Evolutionary conservation across 225 moss, liverwort and hornwort species (phyloP), one percentile per base, ranked within the genome.

Genomic region (Physcomitrium patens): DNA sequence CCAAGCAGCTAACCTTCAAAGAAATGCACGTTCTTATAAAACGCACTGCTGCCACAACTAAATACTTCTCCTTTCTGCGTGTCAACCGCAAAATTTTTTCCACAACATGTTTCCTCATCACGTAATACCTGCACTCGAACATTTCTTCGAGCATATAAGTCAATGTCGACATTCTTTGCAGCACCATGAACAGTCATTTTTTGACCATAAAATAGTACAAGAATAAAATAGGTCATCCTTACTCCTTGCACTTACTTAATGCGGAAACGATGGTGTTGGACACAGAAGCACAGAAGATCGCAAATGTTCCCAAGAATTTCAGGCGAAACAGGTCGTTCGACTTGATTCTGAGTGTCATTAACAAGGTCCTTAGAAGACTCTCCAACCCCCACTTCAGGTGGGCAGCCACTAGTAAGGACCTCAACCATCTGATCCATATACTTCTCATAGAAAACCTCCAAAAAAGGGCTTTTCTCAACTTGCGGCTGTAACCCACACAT

Each of bases 251-350:
- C 89, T 87, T 72, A 97, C 96, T 94, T 97, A 79, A 97, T 94
- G 73, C 87, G 90, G 78, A 91, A 92, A 65, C 89, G 89, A 87
- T 97, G 96, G 77, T 93, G 96, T 63, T 88, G 86, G 49, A 94
- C 94, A 87, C 96, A 97, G 76, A 97, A 94, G 87, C 96, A 94
- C 89, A 97, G 79, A 24, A 97, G 96, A 64, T 97, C 96, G 80
- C 96, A 97, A 71, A 97, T 94, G 89, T 88, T 94, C 77, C 81
- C 92, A 77, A 97, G 79, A 79, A 89, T 94, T 80, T 94, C 96
- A 41, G 96, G 96, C 59, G 91, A 86, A 71, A 91, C 81, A 77
- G 78, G 78, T 58, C 69, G 68, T 74, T 76, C 87, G 47, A 51
- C 81, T 74, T 55, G 55, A 78, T 73, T 81, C 69, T 87, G 91